Evolutionary conservation across 2,329 filamentous ascomycete species (phyloP).

Genomic region (Gnomoniopsis sp.): DNA sequence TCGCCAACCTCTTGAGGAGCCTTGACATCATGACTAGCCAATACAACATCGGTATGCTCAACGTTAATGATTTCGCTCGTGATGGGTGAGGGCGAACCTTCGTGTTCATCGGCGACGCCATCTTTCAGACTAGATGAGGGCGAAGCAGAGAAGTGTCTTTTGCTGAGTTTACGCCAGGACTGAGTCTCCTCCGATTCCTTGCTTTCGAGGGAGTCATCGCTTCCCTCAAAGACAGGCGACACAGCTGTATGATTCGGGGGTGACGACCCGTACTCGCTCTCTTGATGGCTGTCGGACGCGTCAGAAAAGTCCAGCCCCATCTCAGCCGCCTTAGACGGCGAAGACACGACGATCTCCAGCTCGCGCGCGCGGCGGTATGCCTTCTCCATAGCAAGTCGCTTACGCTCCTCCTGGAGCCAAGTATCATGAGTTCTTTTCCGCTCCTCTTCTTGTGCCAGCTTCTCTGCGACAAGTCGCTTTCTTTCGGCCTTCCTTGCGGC

Average conservation of each 20-base stretch:
- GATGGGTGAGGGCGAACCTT: not conserved
- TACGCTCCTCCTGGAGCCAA: conserved; percentile 2
- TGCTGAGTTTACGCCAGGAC: conserved; percentile 1
- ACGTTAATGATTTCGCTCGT: not conserved
- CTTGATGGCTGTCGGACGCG: not conserved
- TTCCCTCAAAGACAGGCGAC: not conserved
- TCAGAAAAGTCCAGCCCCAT: not conserved
- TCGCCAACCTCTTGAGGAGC: not conserved
- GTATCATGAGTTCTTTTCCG: not conserved
- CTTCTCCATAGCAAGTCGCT: conserved; percentile 6
- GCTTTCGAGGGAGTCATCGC: conserved; percentile 1
- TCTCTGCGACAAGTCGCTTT: not conserved
- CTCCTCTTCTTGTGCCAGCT: not conserved
- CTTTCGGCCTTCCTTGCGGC: not conserved
- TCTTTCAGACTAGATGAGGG: not conserved
- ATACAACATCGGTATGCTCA: not conserved
- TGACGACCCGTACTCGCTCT: not conserved
- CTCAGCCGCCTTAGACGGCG: conserved; percentile 3
- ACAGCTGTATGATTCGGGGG: not conserved
- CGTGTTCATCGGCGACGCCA: not conserved
- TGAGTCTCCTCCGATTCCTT: not conserved
- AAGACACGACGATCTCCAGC: conserved; percentile 11
- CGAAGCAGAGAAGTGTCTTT: not conserved
- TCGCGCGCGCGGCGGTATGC: conserved; percentile 13
- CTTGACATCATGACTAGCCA: not conserved